phyloP scores from a whole-genome alignment of 257 asterid species.

The Plantago elongata region DNA sequence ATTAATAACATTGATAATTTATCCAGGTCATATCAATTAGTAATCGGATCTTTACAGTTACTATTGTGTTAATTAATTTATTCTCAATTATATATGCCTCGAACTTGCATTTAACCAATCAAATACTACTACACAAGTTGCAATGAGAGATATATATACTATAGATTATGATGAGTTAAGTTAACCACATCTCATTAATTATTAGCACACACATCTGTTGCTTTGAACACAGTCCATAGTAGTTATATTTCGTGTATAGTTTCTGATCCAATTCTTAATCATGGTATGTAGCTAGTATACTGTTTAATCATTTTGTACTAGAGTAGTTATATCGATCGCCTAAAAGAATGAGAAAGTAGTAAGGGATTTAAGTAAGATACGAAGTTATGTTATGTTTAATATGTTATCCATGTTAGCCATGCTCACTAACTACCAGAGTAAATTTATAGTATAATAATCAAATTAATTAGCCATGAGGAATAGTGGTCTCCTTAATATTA shows the following conservation, averaged over 20 bases:
- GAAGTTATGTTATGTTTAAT: not conserved
- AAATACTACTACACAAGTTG: too few relatives aligned
- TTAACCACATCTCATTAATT: too few relatives aligned
- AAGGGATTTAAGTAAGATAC: not conserved
- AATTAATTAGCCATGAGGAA: too few relatives aligned
- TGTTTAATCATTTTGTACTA: constrained; percentile 13
- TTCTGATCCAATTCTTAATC: not conserved
- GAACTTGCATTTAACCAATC: too few relatives aligned
- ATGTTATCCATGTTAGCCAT: constrained; percentile 5
- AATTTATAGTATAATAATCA: not conserved
- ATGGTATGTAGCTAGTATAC: not conserved
- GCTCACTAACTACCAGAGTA: not conserved
- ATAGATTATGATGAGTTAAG: too few relatives aligned
- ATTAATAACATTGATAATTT: too few relatives aligned
- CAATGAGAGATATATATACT: too few relatives aligned
- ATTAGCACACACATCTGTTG: not conserved
- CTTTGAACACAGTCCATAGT: not conserved
- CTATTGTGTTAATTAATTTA: too few relatives aligned
- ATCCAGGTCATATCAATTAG: too few relatives aligned
- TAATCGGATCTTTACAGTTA: too few relatives aligned
- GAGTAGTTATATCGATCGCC: constrained; percentile 13
- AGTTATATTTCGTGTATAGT: not conserved
- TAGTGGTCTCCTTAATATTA: not conserved
- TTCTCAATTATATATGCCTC: too few relatives aligned
- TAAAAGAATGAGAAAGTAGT: not conserved